Conservation (phyloP, 2,329 filamentous ascomycete species). For the Lachnellula subtilissima region DNA sequence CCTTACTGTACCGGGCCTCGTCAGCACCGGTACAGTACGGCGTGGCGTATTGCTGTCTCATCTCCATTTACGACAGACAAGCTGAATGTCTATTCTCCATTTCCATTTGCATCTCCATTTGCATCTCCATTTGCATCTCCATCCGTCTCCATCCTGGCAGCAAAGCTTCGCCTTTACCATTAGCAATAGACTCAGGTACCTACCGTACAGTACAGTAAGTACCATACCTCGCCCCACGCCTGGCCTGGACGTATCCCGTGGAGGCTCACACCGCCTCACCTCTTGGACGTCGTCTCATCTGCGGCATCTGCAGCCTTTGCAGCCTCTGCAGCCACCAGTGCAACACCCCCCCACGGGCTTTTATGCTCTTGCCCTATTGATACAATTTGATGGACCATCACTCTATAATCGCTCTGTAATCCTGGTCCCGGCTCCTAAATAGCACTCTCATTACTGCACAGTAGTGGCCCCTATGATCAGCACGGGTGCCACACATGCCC, state of each 20-base stretch:
- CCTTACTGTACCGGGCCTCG: too few relatives aligned
- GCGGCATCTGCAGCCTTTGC: neutral
- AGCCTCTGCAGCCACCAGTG: neutral
- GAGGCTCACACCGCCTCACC: constrained; percentile 13
- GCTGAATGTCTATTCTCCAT: too few relatives aligned
- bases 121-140: too few relatives aligned
- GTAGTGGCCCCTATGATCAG: constrained; percentile 6
- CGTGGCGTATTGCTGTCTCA: too few relatives aligned
- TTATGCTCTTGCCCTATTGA: neutral
- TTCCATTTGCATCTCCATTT: too few relatives aligned
- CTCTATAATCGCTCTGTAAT: constrained; percentile 13
- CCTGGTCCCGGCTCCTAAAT: constrained; percentile 21
- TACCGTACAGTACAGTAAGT: neutral
- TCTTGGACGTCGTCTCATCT: constrained; percentile 5
- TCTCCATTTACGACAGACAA: too few relatives aligned
- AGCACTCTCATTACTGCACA: constrained; percentile 1
- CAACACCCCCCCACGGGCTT: constrained; percentile 1
- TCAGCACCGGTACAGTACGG: too few relatives aligned
- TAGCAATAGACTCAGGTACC: constrained; percentile 1
- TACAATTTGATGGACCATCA: constrained; percentile 2
- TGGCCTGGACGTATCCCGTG: neutral
- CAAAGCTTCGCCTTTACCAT: neutral
- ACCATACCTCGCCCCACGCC: neutral
- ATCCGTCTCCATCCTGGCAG: neutral
- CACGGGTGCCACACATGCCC: constrained; percentile 6